These are phyloP conservation scores for Pythium angustatum DNA, from an alignment of 352 stramenopile species.

Conservation along the genomic window DNA sequence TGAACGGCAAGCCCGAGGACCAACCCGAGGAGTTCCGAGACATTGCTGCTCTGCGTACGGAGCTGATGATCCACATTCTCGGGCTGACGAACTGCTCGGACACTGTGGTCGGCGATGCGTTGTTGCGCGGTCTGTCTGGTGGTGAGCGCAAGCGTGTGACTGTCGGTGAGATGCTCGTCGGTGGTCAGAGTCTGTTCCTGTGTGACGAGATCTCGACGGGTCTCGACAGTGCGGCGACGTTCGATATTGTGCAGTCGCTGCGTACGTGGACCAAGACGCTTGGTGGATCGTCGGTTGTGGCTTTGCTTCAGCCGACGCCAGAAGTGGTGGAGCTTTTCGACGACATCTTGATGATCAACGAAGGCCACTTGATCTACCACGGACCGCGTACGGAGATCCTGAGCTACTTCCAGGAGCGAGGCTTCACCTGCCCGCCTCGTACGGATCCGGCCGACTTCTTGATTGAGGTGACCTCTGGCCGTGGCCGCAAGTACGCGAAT, in stretches of 20 bases:
- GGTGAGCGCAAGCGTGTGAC: conserved; percentile 88
- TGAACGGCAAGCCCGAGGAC: conserved; percentile 56
- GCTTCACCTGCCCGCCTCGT: conserved; percentile 65
- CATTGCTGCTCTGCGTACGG: conserved; percentile 64
- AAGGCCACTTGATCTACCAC: conserved; percentile 93
- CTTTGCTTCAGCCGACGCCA: conserved; percentile 70
- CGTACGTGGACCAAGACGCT: conserved; percentile 39
- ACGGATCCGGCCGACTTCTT: conserved; percentile 68
- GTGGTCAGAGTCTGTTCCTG: conserved; percentile 70
- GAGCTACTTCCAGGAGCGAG: conserved; percentile 83
- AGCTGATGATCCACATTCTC: conserved; percentile 80
- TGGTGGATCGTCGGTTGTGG: conserved; percentile 37
- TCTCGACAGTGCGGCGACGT: conserved; percentile 91
- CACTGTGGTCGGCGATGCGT: conserved; percentile 91
- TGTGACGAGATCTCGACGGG: conserved; percentile 94
- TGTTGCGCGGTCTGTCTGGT: conserved; percentile 88
- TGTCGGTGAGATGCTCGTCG: conserved; percentile 90
- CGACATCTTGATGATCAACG: conserved; percentile 93
- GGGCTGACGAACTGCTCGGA: conserved; percentile 87
- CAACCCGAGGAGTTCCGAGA: conserved; percentile 74
- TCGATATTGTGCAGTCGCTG: conserved; percentile 87
- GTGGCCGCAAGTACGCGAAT: conserved; percentile 45
- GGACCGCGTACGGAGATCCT: conserved; percentile 72
- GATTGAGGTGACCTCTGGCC: conserved; percentile 68
- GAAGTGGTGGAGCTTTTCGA: conserved; percentile 96